Conservation (phyloP, 495 filamentous ascomycete genomes). For the Hypoxylon perforatum region DNA sequence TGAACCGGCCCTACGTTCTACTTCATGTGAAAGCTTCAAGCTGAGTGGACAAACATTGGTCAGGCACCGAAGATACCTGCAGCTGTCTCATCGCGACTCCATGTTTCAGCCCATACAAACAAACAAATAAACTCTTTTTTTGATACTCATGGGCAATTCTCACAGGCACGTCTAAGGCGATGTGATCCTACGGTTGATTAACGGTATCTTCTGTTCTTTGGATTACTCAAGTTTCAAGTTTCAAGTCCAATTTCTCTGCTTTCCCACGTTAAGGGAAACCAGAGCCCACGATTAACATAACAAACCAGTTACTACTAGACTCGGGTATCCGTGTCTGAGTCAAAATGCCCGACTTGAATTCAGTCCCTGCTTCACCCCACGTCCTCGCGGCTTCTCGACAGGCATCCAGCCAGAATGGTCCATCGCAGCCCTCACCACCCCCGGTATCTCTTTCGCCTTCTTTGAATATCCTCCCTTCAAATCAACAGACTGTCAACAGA, state of each 20-base stretch:
- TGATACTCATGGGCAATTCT: not conserved
- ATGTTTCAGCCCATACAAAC: constrained; percentile 28
- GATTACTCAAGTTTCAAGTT: not conserved
- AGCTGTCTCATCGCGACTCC: not conserved
- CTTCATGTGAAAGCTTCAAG: too few species aligned
- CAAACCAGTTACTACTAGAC: constrained; percentile 10
- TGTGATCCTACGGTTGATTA: constrained; percentile 29
- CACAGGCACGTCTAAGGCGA: not conserved
- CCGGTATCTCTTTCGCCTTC: constrained; percentile 49
- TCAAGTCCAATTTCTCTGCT: not conserved
- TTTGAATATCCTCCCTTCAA: constrained; percentile 62
- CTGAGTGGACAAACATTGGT: too few species aligned
- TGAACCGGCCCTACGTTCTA: too few species aligned
- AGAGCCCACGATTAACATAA: not conserved
- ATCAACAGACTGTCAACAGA: constrained; percentile 63
- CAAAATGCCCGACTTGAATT: constrained; percentile 69
- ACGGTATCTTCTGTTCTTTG: too few species aligned
- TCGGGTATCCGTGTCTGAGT: too few species aligned
- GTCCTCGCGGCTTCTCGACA: constrained; percentile 51
- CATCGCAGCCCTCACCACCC: constrained; percentile 41
- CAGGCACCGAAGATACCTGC: too few species aligned
- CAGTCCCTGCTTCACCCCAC: constrained; percentile 66
- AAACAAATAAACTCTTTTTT: constrained; percentile 2
- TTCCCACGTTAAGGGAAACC: constrained; percentile 10
- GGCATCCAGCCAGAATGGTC: constrained; percentile 32